Conservation (phyloP, 1,139 yeast species). For the Hanseniaspora uvarum region DNA sequence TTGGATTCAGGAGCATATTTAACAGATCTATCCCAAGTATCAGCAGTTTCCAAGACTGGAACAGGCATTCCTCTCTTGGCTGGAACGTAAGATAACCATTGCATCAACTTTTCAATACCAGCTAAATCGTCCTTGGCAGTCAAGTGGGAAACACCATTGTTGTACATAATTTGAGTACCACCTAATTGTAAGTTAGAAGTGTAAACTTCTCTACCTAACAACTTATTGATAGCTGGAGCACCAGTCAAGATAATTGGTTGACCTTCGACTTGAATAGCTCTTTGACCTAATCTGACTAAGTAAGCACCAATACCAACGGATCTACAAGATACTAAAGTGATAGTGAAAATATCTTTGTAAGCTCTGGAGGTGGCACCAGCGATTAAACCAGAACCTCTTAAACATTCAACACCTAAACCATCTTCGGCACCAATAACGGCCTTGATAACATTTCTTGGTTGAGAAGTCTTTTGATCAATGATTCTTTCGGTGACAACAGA, state of each 20-base stretch:
- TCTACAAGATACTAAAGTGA: constrained; percentile 93
- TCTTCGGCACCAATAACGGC: constrained; percentile 89
- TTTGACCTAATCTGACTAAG: constrained; percentile 92
- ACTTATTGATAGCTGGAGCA: constrained; percentile 96
- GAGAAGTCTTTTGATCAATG: constrained; percentile 57
- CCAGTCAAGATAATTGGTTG: constrained; percentile 97
- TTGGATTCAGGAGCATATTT: constrained; percentile 65
- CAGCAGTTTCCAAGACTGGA: constrained; percentile 74
- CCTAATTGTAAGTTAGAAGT: constrained; percentile 94
- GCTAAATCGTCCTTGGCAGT: constrained; percentile 93
- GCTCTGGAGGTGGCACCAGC: constrained; percentile 98
- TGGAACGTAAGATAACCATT: constrained; percentile 95
- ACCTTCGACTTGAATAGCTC: constrained; percentile 97
- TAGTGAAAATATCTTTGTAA: constrained; percentile 90
- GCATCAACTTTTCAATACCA: constrained; percentile 88
- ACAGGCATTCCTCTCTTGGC: constrained; percentile 83
- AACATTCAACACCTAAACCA: constrained; percentile 96
- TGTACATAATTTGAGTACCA: constrained; percentile 98
- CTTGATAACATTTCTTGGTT: constrained; percentile 56
- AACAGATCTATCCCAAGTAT: constrained; percentile 87
- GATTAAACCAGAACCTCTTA: constrained; percentile 93
- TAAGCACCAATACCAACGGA: constrained; percentile 99
- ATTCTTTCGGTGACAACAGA: constrained; percentile 66
- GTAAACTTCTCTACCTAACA: constrained; percentile 92
- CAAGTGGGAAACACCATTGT: constrained; percentile 92